A percentile compares a stretch with the other conserved stretches of the same genome.
Evolutionary conservation across 2,329 filamentous ascomycete genomes (phyloP).

Genomic region (Ustilaginoidea virens): DNA sequence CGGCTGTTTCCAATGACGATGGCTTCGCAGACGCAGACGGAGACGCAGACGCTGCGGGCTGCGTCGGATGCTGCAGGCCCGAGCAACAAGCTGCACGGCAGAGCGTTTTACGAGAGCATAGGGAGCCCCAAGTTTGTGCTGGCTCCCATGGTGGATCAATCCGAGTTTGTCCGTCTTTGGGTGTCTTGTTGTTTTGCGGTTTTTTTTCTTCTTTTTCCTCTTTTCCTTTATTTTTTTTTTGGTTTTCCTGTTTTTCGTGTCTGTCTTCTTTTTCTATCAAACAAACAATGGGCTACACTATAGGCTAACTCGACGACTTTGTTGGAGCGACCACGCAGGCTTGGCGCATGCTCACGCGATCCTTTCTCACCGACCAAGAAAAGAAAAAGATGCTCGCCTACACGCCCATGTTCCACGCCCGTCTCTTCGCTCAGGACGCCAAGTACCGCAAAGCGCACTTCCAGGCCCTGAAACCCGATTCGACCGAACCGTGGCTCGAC

Average conservation of each 20-base stretch:
- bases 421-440: slow-evolving; percentile 63
- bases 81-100: slow-evolving; percentile 58
- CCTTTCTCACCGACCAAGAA: slow-evolving; percentile 59
- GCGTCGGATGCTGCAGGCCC: too few species aligned
- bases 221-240: too few species aligned
- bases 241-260: too few species aligned
- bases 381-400: slow-evolving; percentile 64
- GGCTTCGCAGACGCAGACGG: slow-evolving; percentile 4
- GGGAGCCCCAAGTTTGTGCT: slow-evolving; percentile 82
- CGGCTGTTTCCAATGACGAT: slow-evolving; percentile 17
- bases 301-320: neutral
- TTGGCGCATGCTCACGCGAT: slow-evolving; percentile 92
- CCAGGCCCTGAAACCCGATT: slow-evolving; percentile 40
- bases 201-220: too few species aligned
- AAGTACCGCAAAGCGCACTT: slow-evolving; percentile 72
- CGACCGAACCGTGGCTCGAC: slow-evolving; percentile 49
- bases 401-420: slow-evolving; percentile 91
- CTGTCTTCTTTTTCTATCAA: neutral
- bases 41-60: slow-evolving; percentile 7
- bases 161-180: slow-evolving; percentile 70
- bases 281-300: too few species aligned
- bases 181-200: too few species aligned
- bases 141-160: slow-evolving; percentile 97
- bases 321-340: slow-evolving; percentile 51
- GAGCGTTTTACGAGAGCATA: slow-evolving; percentile 89